Evolutionary conservation across 2,329 filamentous ascomycete species (phyloP), one percentile per base, ranked within the genome.

Genomic region (Samsoniella hepiali): DNA sequence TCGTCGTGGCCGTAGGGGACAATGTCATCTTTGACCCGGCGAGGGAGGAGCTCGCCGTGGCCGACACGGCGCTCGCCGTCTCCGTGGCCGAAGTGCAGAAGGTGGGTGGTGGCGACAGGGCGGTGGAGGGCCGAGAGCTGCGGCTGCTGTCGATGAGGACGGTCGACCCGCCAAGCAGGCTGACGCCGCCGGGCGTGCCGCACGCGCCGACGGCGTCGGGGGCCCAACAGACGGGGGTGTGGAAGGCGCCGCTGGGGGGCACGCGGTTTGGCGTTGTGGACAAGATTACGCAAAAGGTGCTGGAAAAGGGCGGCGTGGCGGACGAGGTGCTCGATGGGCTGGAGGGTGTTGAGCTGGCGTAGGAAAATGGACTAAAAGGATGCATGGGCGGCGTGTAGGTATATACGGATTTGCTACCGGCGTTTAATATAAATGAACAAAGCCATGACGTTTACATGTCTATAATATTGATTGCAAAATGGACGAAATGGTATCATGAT

Each of bases 1-100:
- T 99, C 11, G 92, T 98, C 63, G 90, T 96, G 75, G 87, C 90
- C 3, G 89, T 97, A 0, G 91, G 90, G 64, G 83, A 89, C 64
- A 98, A 95, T 74, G 88, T 97, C 76, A 90, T 99, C 67, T 97
- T 98, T 78, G 95, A 99, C 74, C 94, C 95, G 0, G 89, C 87
- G 59, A 88, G 89, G 68, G 93, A 97, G 74, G 95, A 99, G 76
- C 87, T 99, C 17, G 91, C 93, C 2, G 94, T 98, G 4, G 95
- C 95, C 1, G 94, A 98, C 71, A 87, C 89, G 13, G 91, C 95
- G 3, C 81, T 98, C 53, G 95, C 94, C 1, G 85, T 98, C 5
- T 96, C 93, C 0, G 84, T 96, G 40, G 86, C 86, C 17, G 84
- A 85, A 68, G 72, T 73, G 47, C 34, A 31, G 36, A 50, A 22